Base-by-base conservation (phyloP, 2,329 filamentous ascomycete genomes). In the Didymella arachidicola region DNA sequence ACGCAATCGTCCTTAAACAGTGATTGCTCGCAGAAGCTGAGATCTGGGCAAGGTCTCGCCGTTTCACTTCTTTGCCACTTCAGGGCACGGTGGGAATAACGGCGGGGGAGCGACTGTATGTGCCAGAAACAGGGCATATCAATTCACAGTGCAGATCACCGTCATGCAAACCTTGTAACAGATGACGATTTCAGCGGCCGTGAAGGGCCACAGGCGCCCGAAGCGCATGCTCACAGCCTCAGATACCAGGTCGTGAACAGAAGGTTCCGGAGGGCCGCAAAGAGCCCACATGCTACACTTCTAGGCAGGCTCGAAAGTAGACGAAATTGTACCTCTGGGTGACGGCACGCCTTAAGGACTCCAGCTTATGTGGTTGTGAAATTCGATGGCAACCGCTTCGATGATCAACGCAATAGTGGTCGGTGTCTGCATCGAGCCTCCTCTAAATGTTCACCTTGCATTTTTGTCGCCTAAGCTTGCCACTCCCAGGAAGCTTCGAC, bases 21-120 rank as follows among this genome's bases (percentile, higher is more conserved):
- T 8, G 14, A 26, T 19, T 39, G 36, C 11, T 19, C 19, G 36
- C 11, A 19, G 38, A 41, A 41, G 38, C 32, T 59, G 44, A 45
- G 27, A 44, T 22, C 30, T 49, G 38, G 19, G 56, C 50, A 44
- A 10, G 4, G 44, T 48, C 30, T 59, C 50, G 36, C 38, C 8
- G 45, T 54, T 59, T 53, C 56, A 59, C n/a, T 59, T 27, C 26
- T 50, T 51, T 25, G 45, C 50, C 51, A 45, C 39, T 32, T 32
- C 26, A 14, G 19, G 7, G 19, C 16, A 42, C n/a, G 18, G 45
- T 48, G 38, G 27, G 19, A 44, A 19, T 4, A 27, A 34, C 16
- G 11, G 27, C 39, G 39, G 25, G 29, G 22, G 19, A 38, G 7
- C 10, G 29, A n/a, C 26, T 48, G 41, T 32, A n/a, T 32, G 22